A percentile compares a stretch with the other conserved stretches of the same genome.
Evolutionary conservation across 2,329 filamentous ascomycete species (phyloP).

Genomic region (Achaetomium macrosporum): DNA sequence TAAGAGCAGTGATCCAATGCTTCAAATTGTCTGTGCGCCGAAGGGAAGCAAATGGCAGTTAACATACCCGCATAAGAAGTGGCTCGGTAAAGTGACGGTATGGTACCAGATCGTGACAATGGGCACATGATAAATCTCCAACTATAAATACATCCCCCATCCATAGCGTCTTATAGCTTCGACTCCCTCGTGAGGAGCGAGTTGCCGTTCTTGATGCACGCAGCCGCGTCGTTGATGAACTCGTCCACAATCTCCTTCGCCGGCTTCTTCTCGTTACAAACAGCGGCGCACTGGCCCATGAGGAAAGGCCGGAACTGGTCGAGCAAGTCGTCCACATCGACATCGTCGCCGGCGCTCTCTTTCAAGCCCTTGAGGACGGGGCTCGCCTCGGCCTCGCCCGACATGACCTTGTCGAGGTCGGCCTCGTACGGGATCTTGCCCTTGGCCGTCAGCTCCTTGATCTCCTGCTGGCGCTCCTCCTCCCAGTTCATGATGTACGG

Average conservation of each 20-base stretch:
- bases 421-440: constrained; percentile 90
- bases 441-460: constrained; percentile 84
- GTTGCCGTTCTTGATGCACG: constrained; percentile 61
- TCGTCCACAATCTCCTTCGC: constrained; percentile 93
- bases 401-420: constrained; percentile 77
- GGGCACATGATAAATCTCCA: not conserved
- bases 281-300: constrained; percentile 95
- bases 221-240: constrained; percentile 76
- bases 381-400: constrained; percentile 54
- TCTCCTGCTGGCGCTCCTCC: constrained; percentile 80
- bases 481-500: constrained; percentile 96
- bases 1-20: too few species aligned
- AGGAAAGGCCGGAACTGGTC: constrained; percentile 87
- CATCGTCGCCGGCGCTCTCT: constrained; percentile 58
- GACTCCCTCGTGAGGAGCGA: constrained; percentile 26
- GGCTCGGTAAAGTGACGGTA: not conserved
- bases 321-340: constrained; percentile 74
- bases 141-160: not conserved
- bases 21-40: not conserved
- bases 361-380: constrained; percentile 50
- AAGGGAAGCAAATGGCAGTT: not conserved
- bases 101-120: constrained; percentile 5
- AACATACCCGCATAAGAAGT: not conserved
- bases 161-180: constrained; percentile 53
- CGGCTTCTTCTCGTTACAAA: constrained; percentile 85